Conservation (phyloP, 768 basidiomycete genomes). For the Suillus paluster region DNA sequence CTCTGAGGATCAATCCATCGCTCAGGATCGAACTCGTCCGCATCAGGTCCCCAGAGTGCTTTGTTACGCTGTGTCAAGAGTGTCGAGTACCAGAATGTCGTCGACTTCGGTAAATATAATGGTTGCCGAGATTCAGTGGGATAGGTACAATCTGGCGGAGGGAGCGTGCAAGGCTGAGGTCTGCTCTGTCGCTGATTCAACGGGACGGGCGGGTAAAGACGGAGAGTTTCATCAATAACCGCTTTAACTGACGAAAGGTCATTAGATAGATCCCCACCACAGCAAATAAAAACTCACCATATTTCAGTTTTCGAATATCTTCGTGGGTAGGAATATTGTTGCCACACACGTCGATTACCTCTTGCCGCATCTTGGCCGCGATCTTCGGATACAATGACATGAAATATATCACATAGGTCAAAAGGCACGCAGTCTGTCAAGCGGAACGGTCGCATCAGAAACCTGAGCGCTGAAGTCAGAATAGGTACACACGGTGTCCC, state of each 20-base stretch:
- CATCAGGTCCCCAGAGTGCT: conserved; percentile 75
- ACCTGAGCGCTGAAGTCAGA: background rate
- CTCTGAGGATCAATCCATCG: conserved; percentile 71
- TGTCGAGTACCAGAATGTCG: conserved; percentile 61
- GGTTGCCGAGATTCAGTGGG: conserved; percentile 39
- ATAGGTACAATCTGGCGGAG: conserved; percentile 55
- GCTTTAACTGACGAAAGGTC: conserved; percentile 58
- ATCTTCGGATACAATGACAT: conserved; percentile 69
- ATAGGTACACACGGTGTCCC: conserved; percentile 66
- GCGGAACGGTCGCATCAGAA: conserved; percentile 1
- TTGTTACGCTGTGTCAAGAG: conserved; percentile 70
- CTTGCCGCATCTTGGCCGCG: conserved; percentile 53
- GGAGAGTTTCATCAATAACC: conserved; percentile 78
- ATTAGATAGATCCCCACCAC: conserved; percentile 9
- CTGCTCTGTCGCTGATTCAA: conserved; percentile 69
- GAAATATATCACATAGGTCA: conserved; percentile 75
- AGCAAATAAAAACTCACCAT: conserved; percentile 50
- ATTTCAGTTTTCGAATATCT: conserved; percentile 61
- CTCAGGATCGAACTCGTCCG: conserved; percentile 78
- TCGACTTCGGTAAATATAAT: conserved; percentile 61
- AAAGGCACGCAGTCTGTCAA: conserved; percentile 63
- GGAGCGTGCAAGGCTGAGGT: conserved; percentile 50
- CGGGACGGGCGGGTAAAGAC: conserved; percentile 81
- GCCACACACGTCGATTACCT: conserved; percentile 64
- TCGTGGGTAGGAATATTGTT: conserved; percentile 56